Base-by-base conservation (phyloP, 208 protist species). In the Tritrichomonas musculus region DNA sequence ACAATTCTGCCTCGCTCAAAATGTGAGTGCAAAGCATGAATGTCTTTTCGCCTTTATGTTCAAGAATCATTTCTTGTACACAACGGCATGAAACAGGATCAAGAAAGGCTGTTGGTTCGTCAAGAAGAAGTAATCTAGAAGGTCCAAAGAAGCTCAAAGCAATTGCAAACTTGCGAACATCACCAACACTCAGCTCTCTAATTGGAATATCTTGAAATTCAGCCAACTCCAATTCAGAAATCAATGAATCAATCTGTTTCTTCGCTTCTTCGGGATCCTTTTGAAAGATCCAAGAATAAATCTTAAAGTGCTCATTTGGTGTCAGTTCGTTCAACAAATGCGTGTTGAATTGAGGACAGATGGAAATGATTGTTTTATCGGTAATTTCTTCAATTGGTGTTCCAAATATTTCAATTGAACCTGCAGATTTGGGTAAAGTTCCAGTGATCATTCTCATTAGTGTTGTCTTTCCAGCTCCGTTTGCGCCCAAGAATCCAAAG, bases 391-490 rank as follows among this genome's bases (percentile, higher is more conserved):
- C 20, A 41, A 92, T 92, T n/a, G n/a, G n/a, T 8, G 20, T 39
- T 92, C 55, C 50, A 41, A 66, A 27, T 27, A 92, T 66, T 30
- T 92, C 20, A 47, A 92, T 92, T 72, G 92, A 92, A n/a, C 93
- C 93, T 20, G 25, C 47, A 72, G 77, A 82, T 22, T 44, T 50
- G 11, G 66, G 47, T 1, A 93, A 75, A 25, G 66, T 36, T 50
- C 53, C 49, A 22, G 64, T 88, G 44, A 94, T 53, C 65, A 93
- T 93, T 17, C 88, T 49, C 0, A 94, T 60, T 30, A 69, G 57
- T 49, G 93, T 93, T 13, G 93, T 94, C 92, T 94, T 94, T 30
- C 93, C 93, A 27, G 84, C 77, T 33, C 93, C 93, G 75, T 94
- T 94, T 20, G 53, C 93, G 11, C 93, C 93, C 20, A 92, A 55